A percentile compares a stretch with the other conserved stretches of the same genome.
These are phyloP conservation scores for Venturia carpophila DNA, from an alignment of 2,329 filamentous ascomycete genomes.

Conservation along the genomic window DNA sequence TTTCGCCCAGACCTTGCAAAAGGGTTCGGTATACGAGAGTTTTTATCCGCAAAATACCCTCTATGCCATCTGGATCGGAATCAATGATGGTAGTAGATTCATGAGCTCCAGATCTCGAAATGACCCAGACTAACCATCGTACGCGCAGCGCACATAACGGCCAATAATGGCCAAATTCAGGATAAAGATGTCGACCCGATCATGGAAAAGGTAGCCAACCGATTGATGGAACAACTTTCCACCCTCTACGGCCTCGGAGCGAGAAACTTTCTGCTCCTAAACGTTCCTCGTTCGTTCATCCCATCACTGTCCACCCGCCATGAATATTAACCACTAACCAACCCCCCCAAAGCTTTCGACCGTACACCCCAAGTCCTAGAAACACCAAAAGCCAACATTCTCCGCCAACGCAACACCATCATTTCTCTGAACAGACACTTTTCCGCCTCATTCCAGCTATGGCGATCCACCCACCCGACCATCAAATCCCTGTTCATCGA, in stretches of 20 bases:
- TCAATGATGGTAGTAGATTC: neutral
- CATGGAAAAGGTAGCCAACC: neutral
- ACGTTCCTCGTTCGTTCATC: slow-evolving; percentile 6
- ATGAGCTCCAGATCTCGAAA: no score
- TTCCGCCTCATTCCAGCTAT: neutral
- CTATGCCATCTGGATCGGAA: neutral
- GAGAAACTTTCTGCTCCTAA: neutral
- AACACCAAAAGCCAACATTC: neutral
- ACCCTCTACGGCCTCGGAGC: neutral
- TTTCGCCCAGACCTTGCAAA: neutral
- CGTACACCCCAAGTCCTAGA: slow-evolving; percentile 2
- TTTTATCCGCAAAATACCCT: neutral
- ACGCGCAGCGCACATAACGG: neutral
- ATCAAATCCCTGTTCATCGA: neutral
- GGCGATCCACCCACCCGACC: neutral
- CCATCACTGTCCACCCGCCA: neutral
- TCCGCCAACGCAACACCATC: neutral
- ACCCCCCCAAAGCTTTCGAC: neutral
- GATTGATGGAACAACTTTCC: neutral
- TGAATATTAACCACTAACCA: neutral
- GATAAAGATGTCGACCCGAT: slow-evolving; percentile 4
- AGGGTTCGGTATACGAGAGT: neutral
- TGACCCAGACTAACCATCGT: neutral
- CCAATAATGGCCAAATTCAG: neutral
- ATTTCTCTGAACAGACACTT: neutral